A percentile compares a stretch with the other conserved stretches of the same genome.
These are phyloP conservation scores for Komagataella phaffii DNA, from an alignment of 805 yeast species.

Conservation along the genomic window DNA sequence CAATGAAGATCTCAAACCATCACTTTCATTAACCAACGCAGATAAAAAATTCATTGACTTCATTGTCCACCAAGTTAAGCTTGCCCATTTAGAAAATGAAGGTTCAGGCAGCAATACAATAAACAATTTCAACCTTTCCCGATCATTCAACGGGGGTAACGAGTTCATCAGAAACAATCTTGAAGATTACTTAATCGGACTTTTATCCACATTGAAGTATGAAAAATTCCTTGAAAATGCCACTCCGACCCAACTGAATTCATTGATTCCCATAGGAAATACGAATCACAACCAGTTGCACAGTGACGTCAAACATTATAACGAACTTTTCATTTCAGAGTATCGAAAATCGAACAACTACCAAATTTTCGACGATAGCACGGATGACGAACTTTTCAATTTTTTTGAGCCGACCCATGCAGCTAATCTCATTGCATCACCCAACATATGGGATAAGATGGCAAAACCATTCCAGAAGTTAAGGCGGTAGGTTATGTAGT, in stretches of 20 bases:
- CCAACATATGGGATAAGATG: neutral
- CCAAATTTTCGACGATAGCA: conserved; percentile 34
- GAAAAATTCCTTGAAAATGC: conserved; percentile 34
- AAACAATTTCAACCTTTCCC: conserved; percentile 6
- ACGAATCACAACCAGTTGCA: conserved; percentile 10
- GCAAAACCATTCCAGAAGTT: neutral
- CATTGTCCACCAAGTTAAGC: conserved; percentile 33
- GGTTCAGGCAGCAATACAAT: conserved; percentile 20
- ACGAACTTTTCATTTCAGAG: conserved; percentile 26
- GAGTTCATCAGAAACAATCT: conserved; percentile 80
- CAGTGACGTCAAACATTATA: conserved; percentile 27
- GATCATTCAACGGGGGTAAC: conserved; percentile 52
- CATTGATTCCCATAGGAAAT: conserved; percentile 4
- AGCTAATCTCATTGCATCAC: conserved; percentile 4
- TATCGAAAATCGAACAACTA: conserved; percentile 49
- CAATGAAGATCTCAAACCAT: conserved; percentile 25
- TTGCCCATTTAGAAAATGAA: conserved; percentile 20
- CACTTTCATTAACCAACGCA: conserved; percentile 33
- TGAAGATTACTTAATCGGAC: conserved; percentile 77
- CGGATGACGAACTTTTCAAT: conserved; percentile 57
- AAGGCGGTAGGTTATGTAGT: neutral
- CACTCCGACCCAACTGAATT: conserved; percentile 22
- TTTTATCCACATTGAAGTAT: conserved; percentile 62
- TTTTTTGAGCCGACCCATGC: conserved; percentile 21
- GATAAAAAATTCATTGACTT: conserved; percentile 70